Conservation (phyloP, 768 basidiomycete genomes). For the Tricholoma matsutake region DNA sequence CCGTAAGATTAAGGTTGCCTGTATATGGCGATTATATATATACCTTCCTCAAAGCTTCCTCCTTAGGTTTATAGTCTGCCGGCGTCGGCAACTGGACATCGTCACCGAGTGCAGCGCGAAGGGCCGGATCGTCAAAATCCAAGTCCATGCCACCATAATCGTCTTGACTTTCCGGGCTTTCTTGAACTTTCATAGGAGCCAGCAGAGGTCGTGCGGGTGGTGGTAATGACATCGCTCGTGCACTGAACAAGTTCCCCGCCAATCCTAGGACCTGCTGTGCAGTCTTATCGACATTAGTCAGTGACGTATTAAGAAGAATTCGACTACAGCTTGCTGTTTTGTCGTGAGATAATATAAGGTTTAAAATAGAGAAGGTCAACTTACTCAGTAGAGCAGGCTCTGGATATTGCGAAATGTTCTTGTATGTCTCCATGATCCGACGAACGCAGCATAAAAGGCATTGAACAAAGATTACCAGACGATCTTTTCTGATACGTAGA, state of each 20-base stretch:
- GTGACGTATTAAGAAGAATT: conserved; percentile 13
- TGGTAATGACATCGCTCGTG: conserved; percentile 48
- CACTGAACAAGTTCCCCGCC: conserved; percentile 59
- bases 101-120: conserved; percentile 52
- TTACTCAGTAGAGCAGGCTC: conserved; percentile 46
- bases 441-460: conserved; percentile 35
- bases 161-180: conserved; percentile 75
- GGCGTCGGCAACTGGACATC: conserved; percentile 20
- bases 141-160: conserved; percentile 52
- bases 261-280: conserved; percentile 55
- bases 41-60: conserved; percentile 51
- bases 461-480: neutral
- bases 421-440: conserved; percentile 43
- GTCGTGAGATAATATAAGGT: neutral
- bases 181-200: conserved; percentile 23
- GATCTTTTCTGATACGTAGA: neutral
- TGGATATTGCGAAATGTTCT: conserved; percentile 47
- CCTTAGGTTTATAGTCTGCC: conserved; percentile 37
- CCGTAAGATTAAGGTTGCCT: neutral
- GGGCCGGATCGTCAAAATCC: conserved; percentile 60
- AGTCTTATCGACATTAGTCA: conserved; percentile 37
- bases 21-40: conserved; percentile 12
- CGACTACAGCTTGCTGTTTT: neutral
- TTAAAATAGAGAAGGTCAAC: neutral
- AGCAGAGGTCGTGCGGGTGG: conserved; percentile 33